These are phyloP conservation scores for Dalbergia oliveri DNA, from an alignment of 306 rosid species.

Conservation along the genomic window DNA sequence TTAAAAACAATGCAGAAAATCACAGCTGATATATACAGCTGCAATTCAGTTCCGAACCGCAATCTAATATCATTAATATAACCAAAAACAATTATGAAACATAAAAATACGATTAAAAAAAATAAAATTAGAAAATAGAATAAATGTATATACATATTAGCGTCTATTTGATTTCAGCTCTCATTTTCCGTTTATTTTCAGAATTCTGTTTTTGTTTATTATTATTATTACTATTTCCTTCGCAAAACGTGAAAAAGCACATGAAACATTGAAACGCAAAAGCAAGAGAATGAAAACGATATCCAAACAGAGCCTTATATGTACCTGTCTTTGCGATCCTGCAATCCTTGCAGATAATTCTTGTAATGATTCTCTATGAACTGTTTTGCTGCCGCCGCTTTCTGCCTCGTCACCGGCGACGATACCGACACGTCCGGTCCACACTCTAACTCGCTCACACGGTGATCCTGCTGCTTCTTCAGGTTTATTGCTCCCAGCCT, in stretches of 20 bases:
- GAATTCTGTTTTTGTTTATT: too few species aligned
- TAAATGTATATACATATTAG: too few species aligned
- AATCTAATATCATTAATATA: neutral
- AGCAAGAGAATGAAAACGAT: too few species aligned
- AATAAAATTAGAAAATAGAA: neutral
- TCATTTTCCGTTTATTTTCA: too few species aligned
- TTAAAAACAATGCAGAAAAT: too few species aligned
- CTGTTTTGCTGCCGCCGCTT: slow-evolving; percentile 94
- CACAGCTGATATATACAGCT: neutral
- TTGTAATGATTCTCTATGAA: slow-evolving; percentile 98
- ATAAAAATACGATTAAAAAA: slow-evolving; percentile 11
- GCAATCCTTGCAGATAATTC: slow-evolving; percentile 91
- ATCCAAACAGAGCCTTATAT: too few species aligned
- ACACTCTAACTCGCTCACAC: slow-evolving; percentile 59
- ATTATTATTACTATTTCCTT: too few species aligned
- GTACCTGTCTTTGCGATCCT: slow-evolving; percentile 98
- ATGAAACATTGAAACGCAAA: too few species aligned
- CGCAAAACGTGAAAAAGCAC: too few species aligned
- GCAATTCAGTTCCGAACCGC: neutral
- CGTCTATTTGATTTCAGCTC: too few species aligned
- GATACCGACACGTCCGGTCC: slow-evolving; percentile 85
- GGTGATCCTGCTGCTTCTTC: slow-evolving; percentile 68
- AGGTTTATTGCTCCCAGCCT: slow-evolving; percentile 81
- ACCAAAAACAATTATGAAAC: neutral
- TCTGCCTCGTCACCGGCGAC: slow-evolving; percentile 95